Base-by-base conservation (phyloP, 768 basidiomycete genomes). In the Calocybe cyanea region DNA sequence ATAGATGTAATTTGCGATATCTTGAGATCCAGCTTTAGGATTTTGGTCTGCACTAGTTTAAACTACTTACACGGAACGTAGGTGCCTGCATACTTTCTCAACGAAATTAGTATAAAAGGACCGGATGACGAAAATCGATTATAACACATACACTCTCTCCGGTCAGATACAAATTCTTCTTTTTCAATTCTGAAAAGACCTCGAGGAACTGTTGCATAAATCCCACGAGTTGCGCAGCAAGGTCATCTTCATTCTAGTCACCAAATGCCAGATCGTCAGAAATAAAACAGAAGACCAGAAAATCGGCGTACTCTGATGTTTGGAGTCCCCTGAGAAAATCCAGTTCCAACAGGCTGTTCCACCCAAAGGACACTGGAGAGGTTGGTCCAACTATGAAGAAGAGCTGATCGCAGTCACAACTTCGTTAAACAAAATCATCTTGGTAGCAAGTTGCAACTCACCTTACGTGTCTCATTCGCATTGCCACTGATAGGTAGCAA, bases 351-450 rank as follows among this genome's bases (percentile, higher is more conserved):
- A 2, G 87, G 87, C 52, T 88, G 87, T 51, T 90, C 87, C 9
- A 89, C 77, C 71, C 76, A 90, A 14, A 88, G 64, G 6, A 87
- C 63, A 44, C 81, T 86, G 1, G 85, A 85, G 7, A 89, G 69
- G 55, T 88, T 89, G 0, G 87, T 88, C 87, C 87, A 89, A 60
- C 84, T 85, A 53, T 72, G 66, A 89, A 89, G 69, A 83, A 89
- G 13, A 87, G 73, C 84, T 88, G 43, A 0, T 40, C 13, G n/a
- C 28, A 11, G 14, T 24, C 17, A n/a, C 18, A 13, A 8, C 2
- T 15, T 1, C 8, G 8, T 2, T 20, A 17, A n/a, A 10, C 15
- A 28, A n/a, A n/a, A n/a, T n/a, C n/a, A n/a, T n/a, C n/a, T n/a
- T n/a, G 31, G 8, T 2, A 19, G 2, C 15, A 25, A 20, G 36